Percentiles rank a stretch among this genome's conserved stretches.
Conservation (phyloP, 106 monocot genomes). For the Apostasia ramifera region DNA sequence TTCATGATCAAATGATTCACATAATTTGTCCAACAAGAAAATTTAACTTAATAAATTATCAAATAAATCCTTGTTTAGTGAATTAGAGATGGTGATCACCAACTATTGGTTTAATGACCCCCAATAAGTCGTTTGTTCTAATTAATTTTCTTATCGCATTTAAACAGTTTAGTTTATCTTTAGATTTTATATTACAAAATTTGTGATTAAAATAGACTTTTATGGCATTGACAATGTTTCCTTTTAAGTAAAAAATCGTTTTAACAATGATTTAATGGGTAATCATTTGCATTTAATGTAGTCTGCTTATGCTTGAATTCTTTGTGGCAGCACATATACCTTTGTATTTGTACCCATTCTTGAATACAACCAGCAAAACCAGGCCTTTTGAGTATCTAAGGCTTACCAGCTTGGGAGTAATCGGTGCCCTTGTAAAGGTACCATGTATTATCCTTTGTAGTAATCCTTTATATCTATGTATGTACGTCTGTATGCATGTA, state of each 20-base stretch:
- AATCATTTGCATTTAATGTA: too few species aligned
- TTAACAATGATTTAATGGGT: too few species aligned
- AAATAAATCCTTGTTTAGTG: neutral
- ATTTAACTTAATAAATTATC: neutral
- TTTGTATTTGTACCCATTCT: conserved; percentile 87
- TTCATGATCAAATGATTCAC: neutral
- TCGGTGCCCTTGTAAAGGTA: conserved; percentile 99
- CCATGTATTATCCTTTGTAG: neutral
- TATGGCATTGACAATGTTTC: too few species aligned
- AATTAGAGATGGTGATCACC: neutral
- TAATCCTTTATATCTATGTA: neutral
- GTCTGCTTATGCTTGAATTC: neutral
- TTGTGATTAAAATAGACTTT: too few species aligned
- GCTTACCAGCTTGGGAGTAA: conserved; percentile 96
- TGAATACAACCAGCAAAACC: conserved; percentile 92
- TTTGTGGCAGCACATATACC: conserved; percentile 88
- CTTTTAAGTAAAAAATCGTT: too few species aligned
- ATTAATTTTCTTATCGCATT: neutral
- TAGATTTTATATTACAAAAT: too few species aligned
- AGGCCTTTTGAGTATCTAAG: conserved; percentile 91
- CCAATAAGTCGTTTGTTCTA: too few species aligned
- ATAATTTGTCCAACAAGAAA: neutral
- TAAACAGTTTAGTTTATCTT: neutral
- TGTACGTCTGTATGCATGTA: too few species aligned
- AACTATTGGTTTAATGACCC: neutral